Base-by-base conservation (phyloP, 176 grass and related monocot species). In the Tuctoria greenei region DNA sequence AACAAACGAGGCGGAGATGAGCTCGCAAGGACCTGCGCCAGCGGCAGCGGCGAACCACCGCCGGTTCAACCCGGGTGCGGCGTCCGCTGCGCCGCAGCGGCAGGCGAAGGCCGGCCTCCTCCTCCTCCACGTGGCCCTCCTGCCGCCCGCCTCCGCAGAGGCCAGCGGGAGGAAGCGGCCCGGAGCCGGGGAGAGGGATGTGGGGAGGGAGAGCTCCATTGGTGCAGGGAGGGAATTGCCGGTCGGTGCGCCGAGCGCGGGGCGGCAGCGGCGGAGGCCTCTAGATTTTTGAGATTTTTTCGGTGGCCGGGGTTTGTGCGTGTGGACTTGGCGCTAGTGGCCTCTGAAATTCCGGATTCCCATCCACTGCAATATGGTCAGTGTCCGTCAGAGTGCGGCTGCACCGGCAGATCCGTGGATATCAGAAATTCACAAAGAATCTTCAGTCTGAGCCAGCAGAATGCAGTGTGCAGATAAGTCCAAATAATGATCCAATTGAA, bases 151-250 rank as follows among this genome's bases (percentile, higher is more conserved):
- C 18, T 54, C 51, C 20, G 51, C 51, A 8, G 51, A 54, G 20
- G 51, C 51, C 51, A 54, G 51, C 51, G 20, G 51, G 51, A 54
- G 17, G 51, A 21, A 54, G 51, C 20, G 51, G 51, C 20, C 51
- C 7, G 20, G 51, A 20, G 44, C 51, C 7, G 20, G 51, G 51
- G 44, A 58, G 40, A 78, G 61, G 60, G 60, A 10, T 25, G 76
- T 67, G 28, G 81, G 82, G 78, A 92, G 73, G 27, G 81, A 77
- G 77, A 96, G 88, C 81, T 85, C 92, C 92, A 97, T 93, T 69
- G 69, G 34, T 58, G 14, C 4, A 54, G 51, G 3, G 10, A 12
- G 50, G 50, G n/a, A 57, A 12, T 54, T 57, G n/a, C 54, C 2
- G 23, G 34, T 58, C 2, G 23, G 34, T 58, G 20, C 10, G 52